These are phyloP conservation scores for Trichophyton benhamiae DNA, from an alignment of 2,329 filamentous ascomycete species.

Conservation along the genomic window DNA sequence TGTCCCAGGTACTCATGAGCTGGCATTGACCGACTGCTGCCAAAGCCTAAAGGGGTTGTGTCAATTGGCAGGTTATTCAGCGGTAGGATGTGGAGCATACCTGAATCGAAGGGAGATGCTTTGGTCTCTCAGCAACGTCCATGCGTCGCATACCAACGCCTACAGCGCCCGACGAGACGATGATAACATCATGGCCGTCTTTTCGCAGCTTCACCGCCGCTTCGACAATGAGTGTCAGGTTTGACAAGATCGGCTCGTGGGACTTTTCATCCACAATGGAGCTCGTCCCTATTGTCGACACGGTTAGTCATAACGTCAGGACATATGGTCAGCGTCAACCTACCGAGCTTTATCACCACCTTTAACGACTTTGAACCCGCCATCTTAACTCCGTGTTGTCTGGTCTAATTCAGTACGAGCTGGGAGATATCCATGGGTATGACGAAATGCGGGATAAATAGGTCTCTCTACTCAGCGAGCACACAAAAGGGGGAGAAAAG, in stretches of 20 bases:
- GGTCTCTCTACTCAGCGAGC: background rate
- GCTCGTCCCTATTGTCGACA: slow-evolving; percentile 60
- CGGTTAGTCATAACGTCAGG: slow-evolving; percentile 6
- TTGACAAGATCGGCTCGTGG: slow-evolving; percentile 84
- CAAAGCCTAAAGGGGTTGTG: slow-evolving; percentile 47
- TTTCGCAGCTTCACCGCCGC: slow-evolving; percentile 76
- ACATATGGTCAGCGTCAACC: slow-evolving; percentile 5
- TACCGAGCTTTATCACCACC: slow-evolving; percentile 81
- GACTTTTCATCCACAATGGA: slow-evolving; percentile 97
- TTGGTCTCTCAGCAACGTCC: slow-evolving; percentile 76
- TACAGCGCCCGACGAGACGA: slow-evolving; percentile 95
- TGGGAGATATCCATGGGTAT: slow-evolving; percentile 4
- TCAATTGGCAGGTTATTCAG: background rate
- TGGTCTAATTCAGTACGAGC: background rate
- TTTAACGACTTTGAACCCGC: slow-evolving; percentile 55
- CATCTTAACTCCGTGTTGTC: slow-evolving; percentile 37
- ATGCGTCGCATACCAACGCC: slow-evolving; percentile 84
- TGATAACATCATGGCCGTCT: slow-evolving; percentile 86
- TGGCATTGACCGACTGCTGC: slow-evolving; percentile 94
- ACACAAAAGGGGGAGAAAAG: background rate
- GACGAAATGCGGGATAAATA: background rate
- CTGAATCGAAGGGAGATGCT: slow-evolving; percentile 80
- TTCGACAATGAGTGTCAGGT: slow-evolving; percentile 83
- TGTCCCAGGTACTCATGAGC: slow-evolving; percentile 91
- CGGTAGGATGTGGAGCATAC: slow-evolving; percentile 28